phyloP scores from a whole-genome alignment of 2,329 filamentous ascomycete genomes.

The Botrytis deweyae region DNA sequence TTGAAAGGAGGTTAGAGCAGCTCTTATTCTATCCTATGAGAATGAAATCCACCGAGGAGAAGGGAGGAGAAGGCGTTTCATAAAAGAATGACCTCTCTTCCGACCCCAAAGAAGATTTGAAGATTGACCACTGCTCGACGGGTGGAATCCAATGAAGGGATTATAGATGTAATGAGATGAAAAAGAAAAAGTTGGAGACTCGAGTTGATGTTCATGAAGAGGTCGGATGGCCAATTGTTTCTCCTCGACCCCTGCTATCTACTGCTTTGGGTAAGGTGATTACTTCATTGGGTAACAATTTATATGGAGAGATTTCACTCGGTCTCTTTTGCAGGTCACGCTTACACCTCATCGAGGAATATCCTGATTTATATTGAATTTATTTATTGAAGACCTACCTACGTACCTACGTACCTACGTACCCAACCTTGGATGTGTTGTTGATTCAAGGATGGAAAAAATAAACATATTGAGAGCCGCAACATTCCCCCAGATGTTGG shows the following conservation, averaged over 20 bases:
- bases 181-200: not conserved
- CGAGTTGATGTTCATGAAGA: not conserved
- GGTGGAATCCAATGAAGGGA: conserved; percentile 7
- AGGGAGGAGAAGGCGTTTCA: conserved; percentile 4
- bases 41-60: not conserved
- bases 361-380: not conserved
- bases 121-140: not conserved
- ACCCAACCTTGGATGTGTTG: not conserved
- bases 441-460: not conserved
- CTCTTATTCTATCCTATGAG: conserved; percentile 1
- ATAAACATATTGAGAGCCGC: not conserved
- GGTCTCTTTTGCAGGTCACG: not conserved
- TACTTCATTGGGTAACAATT: conserved; percentile 7
- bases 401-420: too few species aligned
- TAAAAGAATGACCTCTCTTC: not conserved
- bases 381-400: too few species aligned
- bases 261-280: not conserved
- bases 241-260: not conserved
- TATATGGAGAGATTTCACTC: not conserved
- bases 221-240: conserved; percentile 23
- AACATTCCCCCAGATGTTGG: not conserved
- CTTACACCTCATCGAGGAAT: not conserved
- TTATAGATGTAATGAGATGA: not conserved
- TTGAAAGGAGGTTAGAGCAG: not conserved
- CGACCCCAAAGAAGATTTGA: not conserved